These are phyloP conservation scores for Pseudohalonectria lignicola DNA, from an alignment of 2,329 filamentous ascomycete genomes.

Conservation along the genomic window DNA sequence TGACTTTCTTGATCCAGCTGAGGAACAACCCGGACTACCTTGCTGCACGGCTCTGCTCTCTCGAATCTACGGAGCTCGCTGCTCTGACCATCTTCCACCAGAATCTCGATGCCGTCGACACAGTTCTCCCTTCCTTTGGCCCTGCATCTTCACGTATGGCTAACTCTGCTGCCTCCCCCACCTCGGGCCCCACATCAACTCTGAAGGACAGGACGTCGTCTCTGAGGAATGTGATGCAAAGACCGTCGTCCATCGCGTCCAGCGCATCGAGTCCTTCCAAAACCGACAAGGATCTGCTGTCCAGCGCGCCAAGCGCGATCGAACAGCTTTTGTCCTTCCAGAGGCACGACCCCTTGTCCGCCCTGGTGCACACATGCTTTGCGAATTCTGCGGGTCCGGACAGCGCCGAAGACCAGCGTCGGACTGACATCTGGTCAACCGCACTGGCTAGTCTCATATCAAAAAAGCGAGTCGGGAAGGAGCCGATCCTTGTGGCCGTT, in stretches of 20 bases:
- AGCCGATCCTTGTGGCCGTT: constrained; percentile 72
- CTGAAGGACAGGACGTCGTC: constrained; percentile 20
- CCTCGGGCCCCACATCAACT: constrained; percentile 11
- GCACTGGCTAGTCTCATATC: constrained; percentile 75
- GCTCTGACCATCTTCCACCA: constrained; percentile 70
- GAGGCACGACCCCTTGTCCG: constrained; percentile 74
- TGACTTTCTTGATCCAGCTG: constrained; percentile 71
- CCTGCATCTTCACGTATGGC: no score
- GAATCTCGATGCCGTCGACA: constrained; percentile 70
- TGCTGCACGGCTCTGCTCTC: constrained; percentile 65
- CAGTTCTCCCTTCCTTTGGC: constrained; percentile 62
- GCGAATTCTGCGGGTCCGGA: constrained; percentile 75
- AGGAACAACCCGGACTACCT: constrained; percentile 82
- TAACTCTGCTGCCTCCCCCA: no score
- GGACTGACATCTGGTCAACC: constrained; percentile 80
- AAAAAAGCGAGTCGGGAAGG: constrained; percentile 63
- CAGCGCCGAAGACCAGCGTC: constrained; percentile 67
- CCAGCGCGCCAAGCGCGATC: constrained; percentile 47
- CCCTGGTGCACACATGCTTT: constrained; percentile 80
- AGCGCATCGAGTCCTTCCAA: constrained; percentile 45
- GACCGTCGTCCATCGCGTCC: constrained; percentile 22
- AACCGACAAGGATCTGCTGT: no score
- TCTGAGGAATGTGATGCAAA: constrained; percentile 1
- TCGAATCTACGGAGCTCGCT: constrained; percentile 67
- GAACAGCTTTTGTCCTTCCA: constrained; percentile 83